These are phyloP conservation scores for Suillus occidentalis DNA, from an alignment of 768 basidiomycete genomes.

Conservation along the genomic window DNA sequence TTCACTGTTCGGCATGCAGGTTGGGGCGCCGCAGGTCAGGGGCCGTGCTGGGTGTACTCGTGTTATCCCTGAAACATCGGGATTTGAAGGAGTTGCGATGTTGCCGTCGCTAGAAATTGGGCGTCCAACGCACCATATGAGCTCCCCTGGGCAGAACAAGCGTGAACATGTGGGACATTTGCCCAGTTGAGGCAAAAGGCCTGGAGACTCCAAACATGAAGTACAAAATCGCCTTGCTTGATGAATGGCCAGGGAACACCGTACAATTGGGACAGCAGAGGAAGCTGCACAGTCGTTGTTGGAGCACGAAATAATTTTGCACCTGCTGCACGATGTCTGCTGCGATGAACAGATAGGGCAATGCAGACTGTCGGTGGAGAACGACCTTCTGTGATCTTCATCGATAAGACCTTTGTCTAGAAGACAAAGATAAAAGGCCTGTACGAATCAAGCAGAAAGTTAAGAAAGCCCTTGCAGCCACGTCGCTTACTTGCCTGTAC, in stretches of 20 bases:
- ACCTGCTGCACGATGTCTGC: neutral
- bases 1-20: neutral
- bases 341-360: neutral
- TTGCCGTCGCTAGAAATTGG: neutral
- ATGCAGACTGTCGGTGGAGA: neutral
- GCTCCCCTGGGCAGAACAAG: neutral
- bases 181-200: neutral
- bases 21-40: neutral
- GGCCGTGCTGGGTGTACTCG: slow-evolving; percentile 3
- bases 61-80: neutral
- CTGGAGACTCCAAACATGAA: slow-evolving; percentile 1
- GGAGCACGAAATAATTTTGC: neutral
- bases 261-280: neutral
- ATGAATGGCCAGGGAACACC: neutral
- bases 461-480: neutral
- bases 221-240: neutral
- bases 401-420: slow-evolving; percentile 1
- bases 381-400: neutral
- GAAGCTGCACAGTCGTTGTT: neutral
- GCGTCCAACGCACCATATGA: neutral
- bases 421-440: slow-evolving; percentile 2
- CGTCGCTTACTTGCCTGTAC: slow-evolving; percentile 1
- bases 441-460: neutral
- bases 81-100: neutral
- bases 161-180: neutral